phyloP scores from a whole-genome alignment of 257 asterid species.

The Solanum piurae region DNA sequence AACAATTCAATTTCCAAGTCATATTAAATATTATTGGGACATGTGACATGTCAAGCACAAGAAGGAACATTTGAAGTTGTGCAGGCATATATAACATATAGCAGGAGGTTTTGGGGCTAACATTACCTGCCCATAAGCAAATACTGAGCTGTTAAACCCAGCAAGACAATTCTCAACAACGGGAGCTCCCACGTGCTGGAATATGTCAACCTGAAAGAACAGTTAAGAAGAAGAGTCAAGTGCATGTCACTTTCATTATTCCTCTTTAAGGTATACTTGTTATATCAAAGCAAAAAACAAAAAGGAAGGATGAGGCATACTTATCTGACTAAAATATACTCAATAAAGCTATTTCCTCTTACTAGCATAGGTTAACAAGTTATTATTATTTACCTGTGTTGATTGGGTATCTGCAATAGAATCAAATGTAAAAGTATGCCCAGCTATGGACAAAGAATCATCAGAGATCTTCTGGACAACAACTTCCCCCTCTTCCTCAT shows the following conservation, averaged over 20 bases:
- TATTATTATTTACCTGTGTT: constrained; percentile 46
- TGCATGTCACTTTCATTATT: background rate
- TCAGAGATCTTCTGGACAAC: constrained; percentile 50
- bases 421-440: constrained; percentile 79
- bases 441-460: constrained; percentile 68
- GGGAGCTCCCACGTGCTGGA: constrained; percentile 87
- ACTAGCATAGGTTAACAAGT: background rate
- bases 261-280: background rate
- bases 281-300: background rate
- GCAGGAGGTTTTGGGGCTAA: background rate
- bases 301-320: background rate
- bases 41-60: background rate
- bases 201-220: constrained; percentile 65
- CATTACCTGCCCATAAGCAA: constrained; percentile 94
- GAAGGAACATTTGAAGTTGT: background rate
- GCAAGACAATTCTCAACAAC: constrained; percentile 90
- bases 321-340: background rate
- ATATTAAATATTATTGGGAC: background rate
- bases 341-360: background rate
- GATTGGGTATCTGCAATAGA: constrained; percentile 73
- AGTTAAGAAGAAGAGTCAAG: background rate
- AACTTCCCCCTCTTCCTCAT: constrained; percentile 66
- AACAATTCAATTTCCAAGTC: constrained; percentile 3
- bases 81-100: background rate
- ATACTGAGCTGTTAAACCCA: constrained; percentile 95